Percentiles rank a stretch among this genome's conserved stretches.
phyloP scores from a whole-genome alignment of 1,284 basidiomycete genomes.

The Schizophyllum amplum region DNA sequence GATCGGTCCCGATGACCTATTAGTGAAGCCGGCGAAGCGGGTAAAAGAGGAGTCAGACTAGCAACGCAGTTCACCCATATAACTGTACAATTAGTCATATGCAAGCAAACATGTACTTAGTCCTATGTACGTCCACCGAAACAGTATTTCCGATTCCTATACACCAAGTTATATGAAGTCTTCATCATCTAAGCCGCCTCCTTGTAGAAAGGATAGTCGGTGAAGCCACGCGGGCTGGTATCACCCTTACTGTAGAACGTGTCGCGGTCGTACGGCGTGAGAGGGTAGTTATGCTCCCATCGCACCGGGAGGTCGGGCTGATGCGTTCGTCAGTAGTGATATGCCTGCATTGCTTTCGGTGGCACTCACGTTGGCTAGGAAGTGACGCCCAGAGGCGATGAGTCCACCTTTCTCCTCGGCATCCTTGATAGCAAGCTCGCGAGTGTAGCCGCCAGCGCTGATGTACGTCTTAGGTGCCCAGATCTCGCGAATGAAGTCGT shows the following conservation, averaged over 20 bases:
- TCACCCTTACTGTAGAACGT: constrained; percentile 21
- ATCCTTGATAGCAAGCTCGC: constrained; percentile 24
- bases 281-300: constrained; percentile 21
- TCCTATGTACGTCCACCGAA: too few relatives aligned
- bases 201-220: constrained; percentile 35
- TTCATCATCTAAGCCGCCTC: too few relatives aligned
- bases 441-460: constrained; percentile 21
- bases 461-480: constrained; percentile 17
- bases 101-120: too few relatives aligned
- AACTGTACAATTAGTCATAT: too few relatives aligned
- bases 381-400: constrained; percentile 34
- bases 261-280: constrained; percentile 20
- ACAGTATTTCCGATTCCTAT: too few relatives aligned
- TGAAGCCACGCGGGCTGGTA: constrained; percentile 25
- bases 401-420: constrained; percentile 26
- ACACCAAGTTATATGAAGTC: too few relatives aligned
- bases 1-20: too few relatives aligned
- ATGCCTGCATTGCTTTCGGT: too few relatives aligned
- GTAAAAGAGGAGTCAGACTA: too few relatives aligned
- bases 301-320: constrained; percentile 43
- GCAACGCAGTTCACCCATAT: too few relatives aligned
- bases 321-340: background rate
- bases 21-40: too few relatives aligned
- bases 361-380: constrained; percentile 30
- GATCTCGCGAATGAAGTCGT: constrained; percentile 12